These are phyloP conservation scores for Salix arbutifolia DNA, from an alignment of 345 rosid genomes.

Conservation along the genomic window DNA sequence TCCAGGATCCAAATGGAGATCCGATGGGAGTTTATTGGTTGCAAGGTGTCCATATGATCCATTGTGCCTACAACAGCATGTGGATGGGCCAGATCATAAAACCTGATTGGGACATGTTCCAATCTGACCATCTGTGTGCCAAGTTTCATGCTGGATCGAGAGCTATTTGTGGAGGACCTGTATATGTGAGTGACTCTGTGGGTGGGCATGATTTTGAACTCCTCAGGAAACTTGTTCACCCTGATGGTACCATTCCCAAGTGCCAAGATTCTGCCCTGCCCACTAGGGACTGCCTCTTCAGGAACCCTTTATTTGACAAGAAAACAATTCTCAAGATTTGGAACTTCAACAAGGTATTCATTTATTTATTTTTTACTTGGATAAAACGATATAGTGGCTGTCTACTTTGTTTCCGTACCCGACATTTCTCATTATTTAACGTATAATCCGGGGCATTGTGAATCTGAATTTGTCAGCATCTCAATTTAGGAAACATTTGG, in stretches of 20 bases:
- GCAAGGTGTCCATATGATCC: conserved; percentile 88
- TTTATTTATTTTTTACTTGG: too few species aligned
- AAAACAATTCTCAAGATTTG: conserved; percentile 75
- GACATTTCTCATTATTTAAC: not conserved
- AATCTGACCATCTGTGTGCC: conserved; percentile 82
- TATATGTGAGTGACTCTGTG: conserved; percentile 73
- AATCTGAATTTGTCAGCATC: not conserved
- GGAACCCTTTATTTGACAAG: conserved; percentile 68
- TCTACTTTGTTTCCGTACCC: not conserved
- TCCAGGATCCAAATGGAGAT: conserved; percentile 85
- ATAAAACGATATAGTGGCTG: not conserved
- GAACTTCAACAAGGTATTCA: conserved; percentile 75
- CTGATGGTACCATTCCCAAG: conserved; percentile 79
- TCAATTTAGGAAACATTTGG: not conserved
- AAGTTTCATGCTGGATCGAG: conserved; percentile 81
- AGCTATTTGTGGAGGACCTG: conserved; percentile 85
- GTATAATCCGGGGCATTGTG: not conserved
- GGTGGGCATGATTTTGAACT: conserved; percentile 71
- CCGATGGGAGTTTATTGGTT: conserved; percentile 87
- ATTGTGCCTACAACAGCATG: conserved; percentile 84
- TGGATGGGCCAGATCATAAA: conserved; percentile 91
- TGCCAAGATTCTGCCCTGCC: conserved; percentile 77
- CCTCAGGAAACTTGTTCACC: conserved; percentile 59
- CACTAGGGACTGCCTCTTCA: conserved; percentile 81
- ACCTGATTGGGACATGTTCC: conserved; percentile 99